phyloP scores from a whole-genome alignment of 305 asterid genomes.

The Fraxinus paxiana region DNA sequence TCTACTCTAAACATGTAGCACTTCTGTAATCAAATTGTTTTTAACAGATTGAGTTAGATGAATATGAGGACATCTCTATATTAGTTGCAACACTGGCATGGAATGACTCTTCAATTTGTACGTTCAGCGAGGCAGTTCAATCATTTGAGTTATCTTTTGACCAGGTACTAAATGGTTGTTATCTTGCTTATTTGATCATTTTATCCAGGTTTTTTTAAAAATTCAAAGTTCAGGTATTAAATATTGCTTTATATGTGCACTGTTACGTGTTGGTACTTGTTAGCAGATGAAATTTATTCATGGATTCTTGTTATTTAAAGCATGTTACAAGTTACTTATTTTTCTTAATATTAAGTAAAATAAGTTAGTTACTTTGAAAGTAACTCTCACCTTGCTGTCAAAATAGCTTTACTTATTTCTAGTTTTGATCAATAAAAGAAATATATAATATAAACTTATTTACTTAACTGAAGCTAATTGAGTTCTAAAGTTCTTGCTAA shows the following conservation, averaged over 20 bases:
- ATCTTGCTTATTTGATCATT: slow-evolving; percentile 5
- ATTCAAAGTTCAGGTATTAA: slow-evolving; percentile 4
- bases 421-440: background rate
- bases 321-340: background rate
- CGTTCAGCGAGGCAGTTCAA: slow-evolving; percentile 56
- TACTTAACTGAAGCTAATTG: slow-evolving; percentile 10
- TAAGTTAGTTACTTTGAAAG: background rate
- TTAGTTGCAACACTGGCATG: slow-evolving; percentile 72
- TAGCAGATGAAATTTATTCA: background rate
- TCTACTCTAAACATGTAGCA: slow-evolving; percentile 15
- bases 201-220: background rate
- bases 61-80: slow-evolving; percentile 60
- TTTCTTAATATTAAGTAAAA: background rate
- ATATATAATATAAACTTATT: background rate
- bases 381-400: background rate
- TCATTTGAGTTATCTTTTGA: slow-evolving; percentile 46
- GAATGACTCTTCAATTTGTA: slow-evolving; percentile 58
- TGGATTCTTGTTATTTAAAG: background rate
- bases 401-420: background rate
- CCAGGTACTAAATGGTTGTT: slow-evolving; percentile 56
- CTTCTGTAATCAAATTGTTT: slow-evolving; percentile 26
- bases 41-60: slow-evolving; percentile 78
- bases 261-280: background rate
- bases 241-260: background rate
- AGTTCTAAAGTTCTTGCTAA: background rate